These are phyloP conservation scores for Exophiala spinifera DNA, from an alignment of 2,329 filamentous ascomycete species.

Conservation along the genomic window DNA sequence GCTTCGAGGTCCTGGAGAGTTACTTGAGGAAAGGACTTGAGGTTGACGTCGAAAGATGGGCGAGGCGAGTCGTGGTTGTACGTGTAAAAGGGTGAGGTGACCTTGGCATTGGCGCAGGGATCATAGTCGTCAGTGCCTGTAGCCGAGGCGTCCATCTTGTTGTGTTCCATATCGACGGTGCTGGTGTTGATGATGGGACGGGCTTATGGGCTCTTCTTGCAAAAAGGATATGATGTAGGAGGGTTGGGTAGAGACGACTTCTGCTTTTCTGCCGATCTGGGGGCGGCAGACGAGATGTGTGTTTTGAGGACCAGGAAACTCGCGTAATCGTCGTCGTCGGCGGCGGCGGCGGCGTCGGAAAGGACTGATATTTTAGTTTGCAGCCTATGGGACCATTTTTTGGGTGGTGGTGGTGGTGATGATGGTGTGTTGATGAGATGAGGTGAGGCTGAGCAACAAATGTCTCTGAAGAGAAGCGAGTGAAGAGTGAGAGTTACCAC, in stretches of 20 bases:
- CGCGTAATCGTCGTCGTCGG: not conserved
- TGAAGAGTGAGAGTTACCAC: too few species aligned
- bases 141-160: too few species aligned
- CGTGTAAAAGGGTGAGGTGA: slow-evolving; percentile 46
- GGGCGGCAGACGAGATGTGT: not conserved
- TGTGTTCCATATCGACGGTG: too few species aligned
- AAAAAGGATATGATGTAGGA: too few species aligned
- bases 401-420: not conserved
- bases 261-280: too few species aligned
- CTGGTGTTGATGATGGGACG: too few species aligned
- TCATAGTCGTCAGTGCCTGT: slow-evolving; percentile 36
- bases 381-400: not conserved
- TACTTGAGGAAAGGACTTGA: slow-evolving; percentile 21
- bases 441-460: too few species aligned
- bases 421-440: too few species aligned
- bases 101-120: slow-evolving; percentile 40
- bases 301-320: not conserved
- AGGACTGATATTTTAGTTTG: not conserved
- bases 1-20: slow-evolving; percentile 36
- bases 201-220: too few species aligned
- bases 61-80: slow-evolving; percentile 38
- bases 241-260: not conserved
- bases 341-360: too few species aligned
- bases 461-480: too few species aligned
- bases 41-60: slow-evolving; percentile 30